A percentile compares a stretch with the other conserved stretches of the same genome.
Conservation (phyloP, 2,329 filamentous ascomycete species). For the Amauroascus niger region DNA sequence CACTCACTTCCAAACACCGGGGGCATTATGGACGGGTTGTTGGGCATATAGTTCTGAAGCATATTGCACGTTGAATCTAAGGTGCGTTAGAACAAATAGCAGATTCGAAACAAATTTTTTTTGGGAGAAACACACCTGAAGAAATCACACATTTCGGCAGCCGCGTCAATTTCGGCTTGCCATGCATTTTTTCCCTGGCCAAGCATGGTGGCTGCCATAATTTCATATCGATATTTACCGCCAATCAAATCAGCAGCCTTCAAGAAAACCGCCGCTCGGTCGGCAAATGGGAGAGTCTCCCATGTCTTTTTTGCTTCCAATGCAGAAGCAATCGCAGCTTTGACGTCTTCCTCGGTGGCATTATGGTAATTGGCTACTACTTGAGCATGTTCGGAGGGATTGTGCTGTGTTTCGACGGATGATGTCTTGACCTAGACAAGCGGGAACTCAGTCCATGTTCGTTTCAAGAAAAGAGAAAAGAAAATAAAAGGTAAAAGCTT, state of each 20-base stretch:
- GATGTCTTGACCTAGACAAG: constrained; percentile 26
- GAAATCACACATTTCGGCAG: constrained; percentile 87
- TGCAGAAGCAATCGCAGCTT: constrained; percentile 69
- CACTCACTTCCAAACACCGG: constrained; percentile 72
- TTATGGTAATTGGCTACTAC: constrained; percentile 76
- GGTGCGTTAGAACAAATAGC: neutral
- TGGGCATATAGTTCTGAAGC: constrained; percentile 82
- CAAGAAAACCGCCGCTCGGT: constrained; percentile 85
- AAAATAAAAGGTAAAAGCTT: neutral
- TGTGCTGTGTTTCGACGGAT: constrained; percentile 49
- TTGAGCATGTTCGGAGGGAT: constrained; percentile 70
- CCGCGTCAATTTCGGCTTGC: constrained; percentile 97
- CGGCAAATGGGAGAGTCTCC: constrained; percentile 78
- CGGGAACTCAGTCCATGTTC: neutral
- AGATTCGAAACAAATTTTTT: neutral
- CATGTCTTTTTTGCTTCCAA: constrained; percentile 77
- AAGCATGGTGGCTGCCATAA: constrained; percentile 93
- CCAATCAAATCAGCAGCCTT: constrained; percentile 88
- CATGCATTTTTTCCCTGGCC: constrained; percentile 97
- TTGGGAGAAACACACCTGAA: constrained; percentile 47
- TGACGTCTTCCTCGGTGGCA: constrained; percentile 66
- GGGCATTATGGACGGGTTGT: constrained; percentile 73
- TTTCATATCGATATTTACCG: constrained; percentile 88
- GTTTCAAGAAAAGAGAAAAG: neutral
- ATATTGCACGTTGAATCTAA: constrained; percentile 77